These are phyloP conservation scores for Bromus sterilis DNA, from an alignment of 176 grass and related monocot species.

Conservation along the genomic window DNA sequence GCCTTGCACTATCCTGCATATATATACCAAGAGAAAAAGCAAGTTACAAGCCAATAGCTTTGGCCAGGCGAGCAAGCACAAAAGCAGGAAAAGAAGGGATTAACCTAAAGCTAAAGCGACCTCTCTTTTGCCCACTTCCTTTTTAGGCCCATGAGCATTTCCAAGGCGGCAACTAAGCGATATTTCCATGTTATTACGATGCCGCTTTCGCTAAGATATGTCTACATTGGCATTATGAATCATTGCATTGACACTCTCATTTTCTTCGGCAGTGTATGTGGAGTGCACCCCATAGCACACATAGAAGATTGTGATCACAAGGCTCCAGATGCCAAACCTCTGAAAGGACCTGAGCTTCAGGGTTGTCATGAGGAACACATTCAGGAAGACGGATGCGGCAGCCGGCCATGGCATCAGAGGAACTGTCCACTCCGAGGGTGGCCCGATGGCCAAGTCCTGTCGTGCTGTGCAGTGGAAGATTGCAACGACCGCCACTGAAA, in stretches of 20 bases:
- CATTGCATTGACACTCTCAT: constrained; percentile 39
- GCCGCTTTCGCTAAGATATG: constrained; percentile 32
- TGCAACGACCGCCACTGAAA: constrained; percentile 5
- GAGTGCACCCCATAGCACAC: constrained; percentile 78
- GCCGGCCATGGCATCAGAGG: constrained; percentile 97
- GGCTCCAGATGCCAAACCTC: constrained; percentile 68
- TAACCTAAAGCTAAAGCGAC: constrained; percentile 30
- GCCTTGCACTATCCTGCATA: constrained; percentile 15
- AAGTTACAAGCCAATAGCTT: constrained; percentile 31
- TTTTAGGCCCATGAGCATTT: constrained; percentile 19
- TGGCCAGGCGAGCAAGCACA: constrained; percentile 28
- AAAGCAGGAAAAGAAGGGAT: constrained; percentile 24
- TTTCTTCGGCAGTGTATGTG: constrained; percentile 83
- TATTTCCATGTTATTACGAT: background rate
- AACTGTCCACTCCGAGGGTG: constrained; percentile 45
- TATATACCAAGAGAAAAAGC: constrained; percentile 21
- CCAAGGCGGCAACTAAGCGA: constrained; percentile 1
- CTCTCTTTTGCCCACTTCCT: constrained; percentile 12
- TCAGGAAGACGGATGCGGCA: constrained; percentile 76
- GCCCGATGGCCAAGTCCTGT: constrained; percentile 22
- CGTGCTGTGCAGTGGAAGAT: constrained; percentile 40
- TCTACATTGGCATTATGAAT: constrained; percentile 34
- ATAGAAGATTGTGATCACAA: constrained; percentile 49
- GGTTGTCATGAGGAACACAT: constrained; percentile 77
- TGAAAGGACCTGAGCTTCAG: constrained; percentile 63